These are phyloP conservation scores for Dryadomyces quercus-mongolicae DNA, from an alignment of 2,329 filamentous ascomycete species.

Conservation along the genomic window DNA sequence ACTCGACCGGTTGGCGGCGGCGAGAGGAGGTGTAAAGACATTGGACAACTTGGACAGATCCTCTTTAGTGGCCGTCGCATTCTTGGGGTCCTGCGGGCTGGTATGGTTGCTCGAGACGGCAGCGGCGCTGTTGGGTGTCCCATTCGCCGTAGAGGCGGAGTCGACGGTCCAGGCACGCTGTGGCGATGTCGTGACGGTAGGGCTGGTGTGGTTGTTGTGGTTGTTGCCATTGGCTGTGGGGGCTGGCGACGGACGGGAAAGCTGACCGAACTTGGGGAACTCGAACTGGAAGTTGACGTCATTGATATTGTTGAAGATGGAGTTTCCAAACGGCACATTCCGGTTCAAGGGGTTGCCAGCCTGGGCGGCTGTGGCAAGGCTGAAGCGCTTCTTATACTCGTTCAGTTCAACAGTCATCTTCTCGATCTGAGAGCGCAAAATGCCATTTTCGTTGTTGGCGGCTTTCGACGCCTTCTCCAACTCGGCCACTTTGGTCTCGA, in stretches of 20 bases:
- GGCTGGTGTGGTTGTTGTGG: conserved; percentile 9
- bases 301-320: conserved; percentile 46
- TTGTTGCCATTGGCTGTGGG: neutral
- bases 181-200: neutral
- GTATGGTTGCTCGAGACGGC: conserved; percentile 17
- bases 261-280: conserved; percentile 82
- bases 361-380: conserved; percentile 29
- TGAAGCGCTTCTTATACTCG: conserved; percentile 79
- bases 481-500: conserved; percentile 67
- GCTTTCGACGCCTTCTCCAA: conserved; percentile 73
- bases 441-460: conserved; percentile 73
- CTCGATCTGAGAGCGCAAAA: conserved; percentile 78
- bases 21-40: conserved; percentile 46
- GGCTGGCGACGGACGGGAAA: conserved; percentile 36
- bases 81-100: conserved; percentile 22
- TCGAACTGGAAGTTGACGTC: conserved; percentile 89
- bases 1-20: conserved; percentile 30
- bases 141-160: conserved; percentile 10
- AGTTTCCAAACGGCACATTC: conserved; percentile 32
- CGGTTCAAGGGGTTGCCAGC: conserved; percentile 6
- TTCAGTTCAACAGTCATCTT: conserved; percentile 73
- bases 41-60: conserved; percentile 43
- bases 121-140: conserved; percentile 11
- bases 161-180: neutral
- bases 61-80: conserved; percentile 30